These are phyloP conservation scores for Penicillium robsamsonii DNA, from an alignment of 495 filamentous ascomycete genomes.

Conservation along the genomic window DNA sequence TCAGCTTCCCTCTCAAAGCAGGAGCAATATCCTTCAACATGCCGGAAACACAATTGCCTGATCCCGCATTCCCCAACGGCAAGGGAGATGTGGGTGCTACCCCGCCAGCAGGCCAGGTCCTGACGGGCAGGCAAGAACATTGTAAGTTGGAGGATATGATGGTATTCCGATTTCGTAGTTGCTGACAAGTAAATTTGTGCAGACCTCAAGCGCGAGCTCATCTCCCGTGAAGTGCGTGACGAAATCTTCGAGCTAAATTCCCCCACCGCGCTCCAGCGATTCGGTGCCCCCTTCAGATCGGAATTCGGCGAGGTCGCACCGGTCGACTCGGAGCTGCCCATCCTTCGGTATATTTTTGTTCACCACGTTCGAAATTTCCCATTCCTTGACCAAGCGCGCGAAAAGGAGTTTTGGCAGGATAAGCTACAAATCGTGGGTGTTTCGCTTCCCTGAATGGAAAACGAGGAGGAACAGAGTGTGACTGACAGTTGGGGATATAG, in stretches of 20 bases:
- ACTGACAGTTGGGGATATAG: slow-evolving; percentile 40
- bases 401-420: slow-evolving; percentile 99
- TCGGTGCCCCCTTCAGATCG: slow-evolving; percentile 92
- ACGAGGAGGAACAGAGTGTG: neutral
- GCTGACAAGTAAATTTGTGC: slow-evolving; percentile 8
- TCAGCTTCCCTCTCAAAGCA: slow-evolving; percentile 1
- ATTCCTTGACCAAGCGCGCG: slow-evolving; percentile 89
- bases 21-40: slow-evolving; percentile 1
- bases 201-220: slow-evolving; percentile 96
- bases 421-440: slow-evolving; percentile 86
- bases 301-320: slow-evolving; percentile 90
- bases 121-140: slow-evolving; percentile 98
- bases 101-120: slow-evolving; percentile 48
- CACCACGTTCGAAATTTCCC: slow-evolving; percentile 97
- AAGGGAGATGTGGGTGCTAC: slow-evolving; percentile 19
- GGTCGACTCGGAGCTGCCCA: slow-evolving; percentile 89
- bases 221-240: slow-evolving; percentile 80
- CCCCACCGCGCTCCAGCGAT: slow-evolving; percentile 88
- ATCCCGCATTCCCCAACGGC: slow-evolving; percentile 15
- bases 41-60: neutral
- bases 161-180: neutral
- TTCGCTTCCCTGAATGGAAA: neutral
- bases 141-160: slow-evolving; percentile 54
- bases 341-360: slow-evolving; percentile 95
- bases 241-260: slow-evolving; percentile 92